phyloP scores from a whole-genome alignment of 2,329 filamentous ascomycete genomes.

The Ophiostoma sp. region DNA sequence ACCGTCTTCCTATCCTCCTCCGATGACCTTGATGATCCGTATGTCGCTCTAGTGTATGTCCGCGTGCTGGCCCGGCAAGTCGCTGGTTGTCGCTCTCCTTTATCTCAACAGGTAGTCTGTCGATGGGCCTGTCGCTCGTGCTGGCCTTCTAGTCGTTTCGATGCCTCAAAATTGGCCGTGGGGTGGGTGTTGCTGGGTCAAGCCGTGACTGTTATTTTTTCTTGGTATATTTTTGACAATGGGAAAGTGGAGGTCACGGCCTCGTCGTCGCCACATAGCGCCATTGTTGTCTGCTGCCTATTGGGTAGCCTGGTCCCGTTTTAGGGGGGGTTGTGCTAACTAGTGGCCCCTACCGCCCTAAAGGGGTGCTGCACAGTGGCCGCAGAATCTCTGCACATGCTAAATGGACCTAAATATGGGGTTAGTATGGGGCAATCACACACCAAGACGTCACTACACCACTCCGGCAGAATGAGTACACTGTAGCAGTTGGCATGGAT shows the following conservation, averaged over 20 bases:
- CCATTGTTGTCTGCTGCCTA: slow-evolving; percentile 13
- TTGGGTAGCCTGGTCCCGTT: slow-evolving; percentile 19
- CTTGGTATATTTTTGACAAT: slow-evolving; percentile 6
- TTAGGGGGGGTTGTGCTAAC: slow-evolving; percentile 6
- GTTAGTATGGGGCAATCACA: background rate
- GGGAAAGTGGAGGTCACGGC: slow-evolving; percentile 17
- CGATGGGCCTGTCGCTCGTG: background rate
- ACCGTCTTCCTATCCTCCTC: background rate
- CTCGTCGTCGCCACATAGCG: slow-evolving; percentile 20
- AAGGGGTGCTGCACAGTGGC: background rate
- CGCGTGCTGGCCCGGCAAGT: background rate
- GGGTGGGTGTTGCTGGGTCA: slow-evolving; percentile 6
- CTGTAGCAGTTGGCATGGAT: background rate
- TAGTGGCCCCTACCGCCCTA: background rate
- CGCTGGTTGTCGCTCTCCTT: background rate
- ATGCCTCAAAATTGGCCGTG: background rate
- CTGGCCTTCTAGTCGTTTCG: background rate
- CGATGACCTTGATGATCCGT: background rate
- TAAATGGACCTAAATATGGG: background rate
- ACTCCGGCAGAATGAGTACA: background rate
- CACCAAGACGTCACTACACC: slow-evolving; percentile 14
- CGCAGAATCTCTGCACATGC: background rate
- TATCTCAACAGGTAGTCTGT: background rate
- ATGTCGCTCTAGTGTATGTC: background rate
- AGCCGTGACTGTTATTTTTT: background rate